phyloP scores from a whole-genome alignment of 108 stramenopile species.

The Cyclotella choctawhatcheeana region DNA sequence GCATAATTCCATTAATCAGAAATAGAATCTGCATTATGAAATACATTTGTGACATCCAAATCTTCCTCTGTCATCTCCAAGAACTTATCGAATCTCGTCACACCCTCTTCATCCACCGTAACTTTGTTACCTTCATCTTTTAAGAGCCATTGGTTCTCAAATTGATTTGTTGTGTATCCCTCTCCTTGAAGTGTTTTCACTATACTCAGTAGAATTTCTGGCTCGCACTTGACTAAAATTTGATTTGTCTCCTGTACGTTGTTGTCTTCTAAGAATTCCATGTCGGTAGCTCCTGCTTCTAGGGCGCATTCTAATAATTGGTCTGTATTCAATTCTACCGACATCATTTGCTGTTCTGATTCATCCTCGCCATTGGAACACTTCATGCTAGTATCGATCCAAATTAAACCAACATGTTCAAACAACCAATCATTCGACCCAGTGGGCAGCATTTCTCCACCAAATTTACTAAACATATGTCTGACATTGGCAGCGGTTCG shows the following conservation, averaged over 20 bases:
- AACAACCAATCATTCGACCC: conserved; percentile 68
- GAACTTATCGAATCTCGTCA: conserved; percentile 59
- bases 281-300: conserved; percentile 70
- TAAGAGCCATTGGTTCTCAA: conserved; percentile 67
- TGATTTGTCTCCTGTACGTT: conserved; percentile 20
- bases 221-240: conserved; percentile 63
- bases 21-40: conserved; percentile 54
- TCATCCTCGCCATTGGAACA: conserved; percentile 1
- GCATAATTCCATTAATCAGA: no score
- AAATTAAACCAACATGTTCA: conserved; percentile 66
- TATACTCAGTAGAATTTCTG: conserved; percentile 53
- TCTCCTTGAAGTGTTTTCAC: conserved; percentile 48
- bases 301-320: conserved; percentile 69
- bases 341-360: conserved; percentile 14
- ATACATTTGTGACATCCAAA: conserved; percentile 74
- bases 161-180: conserved; percentile 49
- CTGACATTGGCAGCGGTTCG: conserved; percentile 74
- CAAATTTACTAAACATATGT: conserved; percentile 58
- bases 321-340: conserved; percentile 57
- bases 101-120: conserved; percentile 47
- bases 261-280: conserved; percentile 51
- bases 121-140: conserved; percentile 50
- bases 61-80: conserved; percentile 66
- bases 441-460: conserved; percentile 68
- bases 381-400: conserved; percentile 33